Conservation (phyloP, 495 filamentous ascomycete genomes). For the Emericellopsis terricola region DNA sequence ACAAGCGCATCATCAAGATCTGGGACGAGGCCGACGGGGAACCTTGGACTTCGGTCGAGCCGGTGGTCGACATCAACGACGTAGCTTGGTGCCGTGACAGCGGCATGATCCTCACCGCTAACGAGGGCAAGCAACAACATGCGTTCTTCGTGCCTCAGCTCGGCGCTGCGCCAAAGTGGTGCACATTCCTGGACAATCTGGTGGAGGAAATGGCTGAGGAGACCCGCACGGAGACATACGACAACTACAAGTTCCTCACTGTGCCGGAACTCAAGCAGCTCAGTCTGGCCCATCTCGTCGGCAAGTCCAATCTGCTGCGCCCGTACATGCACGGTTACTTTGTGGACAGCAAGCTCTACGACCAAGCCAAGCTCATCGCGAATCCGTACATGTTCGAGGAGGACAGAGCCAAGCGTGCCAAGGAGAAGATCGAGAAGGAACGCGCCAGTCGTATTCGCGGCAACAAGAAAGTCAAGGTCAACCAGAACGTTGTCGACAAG, state of each 20-base stretch:
- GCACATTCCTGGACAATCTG: slow-evolving; percentile 86
- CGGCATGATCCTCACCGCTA: slow-evolving; percentile 87
- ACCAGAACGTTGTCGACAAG: slow-evolving; percentile 69
- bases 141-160: slow-evolving; percentile 92
- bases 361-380: slow-evolving; percentile 79
- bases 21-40: slow-evolving; percentile 69
- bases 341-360: slow-evolving; percentile 78
- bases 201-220: slow-evolving; percentile 96
- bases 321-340: slow-evolving; percentile 99
- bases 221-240: slow-evolving; percentile 60
- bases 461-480: slow-evolving; percentile 82
- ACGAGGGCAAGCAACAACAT: slow-evolving; percentile 84
- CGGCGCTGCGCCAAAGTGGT: slow-evolving; percentile 87
- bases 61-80: slow-evolving; percentile 80
- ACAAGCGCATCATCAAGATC: slow-evolving; percentile 93
- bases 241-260: slow-evolving; percentile 97
- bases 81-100: slow-evolving; percentile 76
- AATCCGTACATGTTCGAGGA: slow-evolving; percentile 88
- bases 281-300: slow-evolving; percentile 72
- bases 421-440: slow-evolving; percentile 89
- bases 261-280: slow-evolving; percentile 60
- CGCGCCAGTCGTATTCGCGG: slow-evolving; percentile 80
- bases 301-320: slow-evolving; percentile 66
- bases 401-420: slow-evolving; percentile 67
- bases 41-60: slow-evolving; percentile 91